Percentiles rank a stretch among this genome's conserved stretches.
Conservation (phyloP, 805 yeast genomes). For the Candida ficus region DNA sequence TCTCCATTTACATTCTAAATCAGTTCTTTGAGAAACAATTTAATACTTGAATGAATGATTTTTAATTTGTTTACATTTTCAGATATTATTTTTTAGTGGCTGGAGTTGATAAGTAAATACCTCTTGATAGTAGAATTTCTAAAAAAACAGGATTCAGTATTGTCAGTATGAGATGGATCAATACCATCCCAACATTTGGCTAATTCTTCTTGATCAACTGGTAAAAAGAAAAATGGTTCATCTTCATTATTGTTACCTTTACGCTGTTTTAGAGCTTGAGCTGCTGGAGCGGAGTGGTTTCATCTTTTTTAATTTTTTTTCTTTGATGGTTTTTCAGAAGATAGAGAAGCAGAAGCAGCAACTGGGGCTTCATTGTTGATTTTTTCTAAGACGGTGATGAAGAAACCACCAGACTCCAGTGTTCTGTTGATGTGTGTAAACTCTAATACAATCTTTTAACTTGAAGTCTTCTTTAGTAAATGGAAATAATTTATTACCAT, state of each 20-base stretch:
- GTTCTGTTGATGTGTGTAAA: constrained; percentile 95
- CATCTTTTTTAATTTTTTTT: constrained; percentile 25
- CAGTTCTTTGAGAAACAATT: constrained; percentile 84
- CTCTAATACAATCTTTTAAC: constrained; percentile 81
- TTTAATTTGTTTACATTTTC: constrained; percentile 76
- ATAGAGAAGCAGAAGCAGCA: too few relatives aligned
- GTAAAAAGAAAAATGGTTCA: constrained; percentile 87
- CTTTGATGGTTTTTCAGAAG: constrained; percentile 31
- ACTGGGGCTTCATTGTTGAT: constrained; percentile 12
- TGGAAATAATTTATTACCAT: constrained; percentile 63
- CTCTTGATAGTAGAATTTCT: constrained; percentile 85
- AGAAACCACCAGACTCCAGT: constrained; percentile 99
- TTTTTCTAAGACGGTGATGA: constrained; percentile 88
- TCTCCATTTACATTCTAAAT: constrained; percentile 81
- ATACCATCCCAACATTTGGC: constrained; percentile 78
- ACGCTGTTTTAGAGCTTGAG: not conserved
- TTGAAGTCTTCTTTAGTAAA: constrained; percentile 73
- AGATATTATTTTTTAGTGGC: constrained; percentile 59
- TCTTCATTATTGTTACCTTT: too few relatives aligned
- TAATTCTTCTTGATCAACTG: constrained; percentile 62
- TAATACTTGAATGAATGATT: constrained; percentile 88
- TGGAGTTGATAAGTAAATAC: constrained; percentile 85
- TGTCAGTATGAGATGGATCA: constrained; percentile 45
- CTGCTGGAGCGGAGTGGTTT: constrained; percentile 2
- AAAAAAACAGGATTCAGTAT: constrained; percentile 73